A percentile compares a stretch with the other conserved stretches of the same genome.
Evolutionary conservation across 345 rosid species (phyloP).

Genomic region (Eucalyptus regnans): DNA sequence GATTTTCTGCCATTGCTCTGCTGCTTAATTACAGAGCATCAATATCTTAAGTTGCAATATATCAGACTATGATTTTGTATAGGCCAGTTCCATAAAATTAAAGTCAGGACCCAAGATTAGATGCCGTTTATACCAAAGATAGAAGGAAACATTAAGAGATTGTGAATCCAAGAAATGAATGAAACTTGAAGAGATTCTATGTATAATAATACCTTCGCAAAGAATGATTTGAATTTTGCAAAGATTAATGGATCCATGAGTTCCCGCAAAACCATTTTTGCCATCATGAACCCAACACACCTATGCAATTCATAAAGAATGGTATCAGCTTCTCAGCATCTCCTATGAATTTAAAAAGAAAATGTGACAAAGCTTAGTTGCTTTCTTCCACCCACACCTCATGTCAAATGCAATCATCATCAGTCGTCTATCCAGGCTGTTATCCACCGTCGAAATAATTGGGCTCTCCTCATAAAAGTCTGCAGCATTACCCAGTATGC

Average conservation of each 20-base stretch:
- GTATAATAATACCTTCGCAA: constrained; percentile 44
- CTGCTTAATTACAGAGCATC: neutral
- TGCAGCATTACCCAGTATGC: constrained; percentile 91
- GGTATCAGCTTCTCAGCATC: constrained; percentile 1
- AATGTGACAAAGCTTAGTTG: neutral
- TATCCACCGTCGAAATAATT: constrained; percentile 26
- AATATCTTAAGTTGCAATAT: neutral
- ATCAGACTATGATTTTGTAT: neutral
- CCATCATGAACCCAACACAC: constrained; percentile 97
- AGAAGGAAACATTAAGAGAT: neutral
- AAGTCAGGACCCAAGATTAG: neutral
- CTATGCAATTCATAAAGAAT: constrained; percentile 19
- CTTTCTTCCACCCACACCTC: constrained; percentile 35
- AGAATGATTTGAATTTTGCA: constrained; percentile 66
- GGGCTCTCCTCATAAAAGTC: constrained; percentile 66
- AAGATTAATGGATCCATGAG: constrained; percentile 82
- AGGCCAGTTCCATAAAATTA: neutral
- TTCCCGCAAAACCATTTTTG: constrained; percentile 91
- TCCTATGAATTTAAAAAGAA: neutral
- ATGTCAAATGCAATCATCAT: constrained; percentile 99
- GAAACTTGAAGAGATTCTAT: neutral
- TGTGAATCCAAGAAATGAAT: neutral
- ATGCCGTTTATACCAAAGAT: neutral
- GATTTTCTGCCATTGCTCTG: neutral
- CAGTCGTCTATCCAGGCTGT: constrained; percentile 48